Conservation (phyloP, 768 basidiomycete species). For the Leccinum subgranulosum region DNA sequence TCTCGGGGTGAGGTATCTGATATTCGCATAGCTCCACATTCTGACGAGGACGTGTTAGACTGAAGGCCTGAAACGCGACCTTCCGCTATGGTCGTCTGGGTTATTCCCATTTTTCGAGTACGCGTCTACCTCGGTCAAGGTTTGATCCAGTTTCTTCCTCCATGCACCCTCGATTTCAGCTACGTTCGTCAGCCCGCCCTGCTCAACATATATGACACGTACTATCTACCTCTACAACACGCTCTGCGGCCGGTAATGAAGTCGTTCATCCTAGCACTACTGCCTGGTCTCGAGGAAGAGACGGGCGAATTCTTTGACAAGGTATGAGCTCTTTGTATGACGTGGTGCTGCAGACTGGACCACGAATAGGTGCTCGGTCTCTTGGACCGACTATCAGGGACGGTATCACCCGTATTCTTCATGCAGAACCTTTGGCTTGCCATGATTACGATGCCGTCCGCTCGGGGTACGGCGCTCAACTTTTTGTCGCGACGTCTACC, state of each 20-base stretch:
- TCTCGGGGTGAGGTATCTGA: conserved; percentile 66
- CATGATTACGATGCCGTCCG: conserved; percentile 84
- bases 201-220: conserved; percentile 87
- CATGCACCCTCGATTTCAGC: not conserved
- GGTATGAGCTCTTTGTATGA: conserved; percentile 32
- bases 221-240: conserved; percentile 84
- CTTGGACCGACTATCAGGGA: conserved; percentile 77
- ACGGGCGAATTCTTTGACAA: conserved; percentile 97
- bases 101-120: conserved; percentile 99
- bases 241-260: conserved; percentile 88
- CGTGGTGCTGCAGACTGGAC: conserved; percentile 7
- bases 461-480: conserved; percentile 83
- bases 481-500: conserved; percentile 83
- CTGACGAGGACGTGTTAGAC: conserved; percentile 43
- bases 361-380: conserved; percentile 65
- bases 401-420: conserved; percentile 86
- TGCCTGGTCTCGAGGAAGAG: conserved; percentile 97
- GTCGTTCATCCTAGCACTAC: conserved; percentile 86
- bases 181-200: conserved; percentile 62
- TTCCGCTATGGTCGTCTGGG: conserved; percentile 92
- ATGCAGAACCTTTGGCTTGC: conserved; percentile 94
- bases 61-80: conserved; percentile 82
- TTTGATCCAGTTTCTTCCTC: conserved; percentile 28
- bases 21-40: not conserved
- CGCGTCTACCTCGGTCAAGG: conserved; percentile 98